A percentile compares a stretch with the other conserved stretches of the same genome.
phyloP scores from a whole-genome alignment of 1,139 yeast genomes.

The Starmera stellimalicola region DNA sequence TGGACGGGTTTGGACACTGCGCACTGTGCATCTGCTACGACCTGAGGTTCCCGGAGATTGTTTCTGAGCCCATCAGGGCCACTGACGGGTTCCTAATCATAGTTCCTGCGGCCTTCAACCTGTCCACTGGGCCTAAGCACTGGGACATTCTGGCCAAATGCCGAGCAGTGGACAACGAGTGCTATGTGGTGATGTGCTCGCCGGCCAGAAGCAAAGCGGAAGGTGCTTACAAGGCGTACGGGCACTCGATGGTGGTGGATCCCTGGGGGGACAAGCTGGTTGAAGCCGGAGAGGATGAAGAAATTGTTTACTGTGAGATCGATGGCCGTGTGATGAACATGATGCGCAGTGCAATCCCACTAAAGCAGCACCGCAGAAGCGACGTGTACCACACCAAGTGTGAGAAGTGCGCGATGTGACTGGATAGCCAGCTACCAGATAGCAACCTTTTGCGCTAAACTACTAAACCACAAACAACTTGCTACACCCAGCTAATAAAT shows the following conservation, averaged over 20 bases:
- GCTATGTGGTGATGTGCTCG: constrained; percentile 70
- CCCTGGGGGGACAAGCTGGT: constrained; percentile 61
- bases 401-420: neutral
- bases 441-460: no score
- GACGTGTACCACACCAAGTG: constrained; percentile 46
- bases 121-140: constrained; percentile 90
- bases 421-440: neutral
- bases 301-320: constrained; percentile 62
- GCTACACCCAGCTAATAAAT: no score
- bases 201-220: constrained; percentile 70
- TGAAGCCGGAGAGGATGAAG: constrained; percentile 71
- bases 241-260: constrained; percentile 78
- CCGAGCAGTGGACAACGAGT: constrained; percentile 84
- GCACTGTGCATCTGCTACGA: constrained; percentile 94
- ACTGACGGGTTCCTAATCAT: constrained; percentile 74
- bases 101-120: constrained; percentile 93
- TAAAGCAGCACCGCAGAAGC: constrained; percentile 72
- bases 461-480: no score
- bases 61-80: constrained; percentile 55
- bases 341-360: constrained; percentile 61
- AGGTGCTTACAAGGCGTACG: constrained; percentile 79
- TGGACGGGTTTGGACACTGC: constrained; percentile 58
- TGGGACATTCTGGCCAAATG: constrained; percentile 86
- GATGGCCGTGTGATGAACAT: constrained; percentile 45
- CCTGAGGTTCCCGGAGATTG: constrained; percentile 86